Evolutionary conservation across 208 protist species (phyloP).

Genomic region (Wallacemonas sp.): DNA sequence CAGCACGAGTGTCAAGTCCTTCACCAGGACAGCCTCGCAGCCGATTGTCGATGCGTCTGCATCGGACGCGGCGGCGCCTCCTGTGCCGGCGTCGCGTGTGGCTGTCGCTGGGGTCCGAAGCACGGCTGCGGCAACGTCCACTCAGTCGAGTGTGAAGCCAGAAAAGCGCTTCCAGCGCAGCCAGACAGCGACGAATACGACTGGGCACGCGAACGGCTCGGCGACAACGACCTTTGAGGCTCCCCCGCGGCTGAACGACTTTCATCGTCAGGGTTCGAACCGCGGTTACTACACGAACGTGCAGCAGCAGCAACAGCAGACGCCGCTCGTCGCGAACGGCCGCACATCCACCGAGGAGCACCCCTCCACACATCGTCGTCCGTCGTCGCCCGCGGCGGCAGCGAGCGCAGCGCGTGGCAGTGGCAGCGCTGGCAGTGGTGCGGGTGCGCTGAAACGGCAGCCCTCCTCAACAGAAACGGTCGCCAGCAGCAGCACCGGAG

Average conservation of each 20-base stretch:
- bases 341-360: neutral
- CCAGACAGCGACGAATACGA: constrained; percentile 2
- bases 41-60: no score
- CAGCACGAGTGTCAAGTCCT: constrained; percentile 10
- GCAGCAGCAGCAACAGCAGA: constrained; percentile 2
- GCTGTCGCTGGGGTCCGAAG: neutral
- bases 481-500: neutral
- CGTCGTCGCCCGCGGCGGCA: neutral
- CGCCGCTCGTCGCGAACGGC: neutral
- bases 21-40: constrained; percentile 20
- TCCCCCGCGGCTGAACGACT: constrained; percentile 32
- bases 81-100: neutral
- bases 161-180: constrained; percentile 1
- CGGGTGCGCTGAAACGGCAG: neutral
- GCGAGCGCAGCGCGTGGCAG: no score
- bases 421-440: neutral
- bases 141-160: neutral
- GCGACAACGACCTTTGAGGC: constrained; percentile 26
- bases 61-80: neutral
- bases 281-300: constrained; percentile 19
- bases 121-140: no score
- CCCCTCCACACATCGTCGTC: neutral
- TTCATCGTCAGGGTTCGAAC: constrained; percentile 26
- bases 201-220: neutral
- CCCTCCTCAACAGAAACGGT: neutral